Evolutionary conservation across 164 flowering plant species (phyloP), one percentile per base, ranked within the genome.

Genomic region (Stephania cephalantha): DNA sequence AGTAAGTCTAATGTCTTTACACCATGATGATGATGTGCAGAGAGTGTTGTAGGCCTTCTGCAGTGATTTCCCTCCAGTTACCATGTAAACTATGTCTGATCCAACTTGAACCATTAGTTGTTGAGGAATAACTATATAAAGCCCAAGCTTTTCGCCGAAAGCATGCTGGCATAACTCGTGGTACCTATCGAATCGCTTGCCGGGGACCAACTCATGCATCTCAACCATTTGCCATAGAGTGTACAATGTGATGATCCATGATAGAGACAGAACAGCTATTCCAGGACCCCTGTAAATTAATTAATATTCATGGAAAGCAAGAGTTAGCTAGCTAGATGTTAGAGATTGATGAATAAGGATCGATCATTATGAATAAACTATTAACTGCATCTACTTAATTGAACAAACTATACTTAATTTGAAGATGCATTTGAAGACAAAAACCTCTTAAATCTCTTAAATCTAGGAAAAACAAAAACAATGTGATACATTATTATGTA

Each of bases 211-310:
- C 73, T 90, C 91, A 69, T 90, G 90, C 87, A 85, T 63, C 71
- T 88, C 84, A 48, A 88, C 85, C 90, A 86, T 85, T 79, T 86
- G 88, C 88, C 88, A 85, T 17, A 83, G 9, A 0, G 90, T 89
- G 78, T 84, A 87, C 8, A 86, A 76, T 6, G 92, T 87, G 63
- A 86, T 76, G 8, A 85, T 45, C 89, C 89, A 89, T 42, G 92
- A 85, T 5, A 87, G 1, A 0, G 80, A 25, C 69, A 88, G 48
- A 9, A 84, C 55, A 1, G 77, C 55, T 7, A 75, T 52, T 25
- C 81, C 81, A 65, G 78, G 73, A 44, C 73, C 81, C 81, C 79
- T 79, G 25, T 25, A 25, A 25, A 25, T 25, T 25, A 25, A 25
- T 25, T 25, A 0, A 25, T 25, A 25, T 25, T 25, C 25, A 25